Conservation (phyloP, 768 basidiomycete genomes). For the Boletus huronensis region DNA sequence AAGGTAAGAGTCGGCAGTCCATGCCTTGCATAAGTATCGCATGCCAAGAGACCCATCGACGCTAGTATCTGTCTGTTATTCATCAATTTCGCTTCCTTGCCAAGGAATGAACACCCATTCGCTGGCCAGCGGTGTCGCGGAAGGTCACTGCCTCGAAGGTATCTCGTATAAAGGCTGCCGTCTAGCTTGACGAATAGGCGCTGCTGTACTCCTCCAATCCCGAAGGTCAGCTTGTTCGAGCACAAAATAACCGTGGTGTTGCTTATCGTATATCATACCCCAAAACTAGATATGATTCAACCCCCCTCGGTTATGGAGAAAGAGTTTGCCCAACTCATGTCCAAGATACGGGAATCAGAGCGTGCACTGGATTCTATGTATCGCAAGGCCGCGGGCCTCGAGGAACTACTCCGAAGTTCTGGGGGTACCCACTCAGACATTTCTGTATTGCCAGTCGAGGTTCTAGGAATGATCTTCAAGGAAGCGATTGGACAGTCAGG, state of each 20-base stretch:
- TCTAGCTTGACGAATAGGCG: not conserved
- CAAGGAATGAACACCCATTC: not conserved
- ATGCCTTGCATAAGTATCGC: not conserved
- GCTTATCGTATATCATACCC: not conserved
- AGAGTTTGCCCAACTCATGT: conserved; percentile 20
- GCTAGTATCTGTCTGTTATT: not conserved
- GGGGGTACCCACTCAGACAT: not conserved
- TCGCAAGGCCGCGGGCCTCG: conserved; percentile 13
- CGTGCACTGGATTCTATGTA: conserved; percentile 18
- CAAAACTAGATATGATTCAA: conserved; percentile 11
- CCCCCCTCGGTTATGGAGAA: conserved; percentile 2
- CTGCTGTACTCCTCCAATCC: not conserved
- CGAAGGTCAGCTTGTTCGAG: conserved; percentile 10
- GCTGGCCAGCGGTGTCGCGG: not conserved
- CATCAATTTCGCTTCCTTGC: conserved; percentile 9
- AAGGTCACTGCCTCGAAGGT: conserved; percentile 6
- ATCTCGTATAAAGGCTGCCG: conserved; percentile 12
- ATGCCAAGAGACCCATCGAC: not conserved
- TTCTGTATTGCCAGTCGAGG: conserved; percentile 26
- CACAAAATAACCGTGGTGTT: not conserved
- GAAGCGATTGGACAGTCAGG: conserved; percentile 12
- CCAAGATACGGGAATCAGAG: conserved; percentile 19
- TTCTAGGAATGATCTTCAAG: conserved; percentile 27
- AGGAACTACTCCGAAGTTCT: conserved; percentile 4
- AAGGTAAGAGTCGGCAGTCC: not conserved